A percentile compares a stretch with the other conserved stretches of the same genome.
Evolutionary conservation across 805 yeast genomes (phyloP).

Genomic region (Wickerhamiella australiensis): DNA sequence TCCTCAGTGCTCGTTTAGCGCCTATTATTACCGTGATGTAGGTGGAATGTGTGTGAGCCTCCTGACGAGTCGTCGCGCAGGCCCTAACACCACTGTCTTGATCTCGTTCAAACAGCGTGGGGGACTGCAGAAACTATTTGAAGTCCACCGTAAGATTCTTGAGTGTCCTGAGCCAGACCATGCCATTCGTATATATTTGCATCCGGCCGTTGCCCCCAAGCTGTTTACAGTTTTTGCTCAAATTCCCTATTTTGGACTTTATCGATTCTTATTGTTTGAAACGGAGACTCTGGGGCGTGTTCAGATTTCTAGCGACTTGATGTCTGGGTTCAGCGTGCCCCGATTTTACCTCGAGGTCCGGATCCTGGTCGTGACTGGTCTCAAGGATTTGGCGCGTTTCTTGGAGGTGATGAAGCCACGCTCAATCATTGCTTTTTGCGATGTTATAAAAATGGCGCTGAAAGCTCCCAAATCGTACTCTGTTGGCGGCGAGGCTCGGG

Average conservation of each 20-base stretch:
- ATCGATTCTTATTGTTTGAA: background rate
- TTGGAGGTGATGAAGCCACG: background rate
- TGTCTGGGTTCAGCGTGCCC: background rate
- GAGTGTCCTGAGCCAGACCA: background rate
- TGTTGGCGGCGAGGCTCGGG: background rate
- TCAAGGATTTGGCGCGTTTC: background rate
- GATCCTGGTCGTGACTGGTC: background rate
- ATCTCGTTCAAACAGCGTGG: constrained; percentile 9
- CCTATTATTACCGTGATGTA: constrained; percentile 1
- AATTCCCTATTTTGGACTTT: background rate
- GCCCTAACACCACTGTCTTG: background rate
- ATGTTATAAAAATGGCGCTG: background rate
- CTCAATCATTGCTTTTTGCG: background rate
- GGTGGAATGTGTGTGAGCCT: constrained; percentile 2
- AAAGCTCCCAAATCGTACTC: background rate
- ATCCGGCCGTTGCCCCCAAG: background rate
- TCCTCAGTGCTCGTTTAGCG: background rate
- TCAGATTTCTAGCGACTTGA: background rate
- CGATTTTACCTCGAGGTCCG: constrained; percentile 1
- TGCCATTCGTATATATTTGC: background rate
- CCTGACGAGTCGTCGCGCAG: background rate
- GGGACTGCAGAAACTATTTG: background rate
- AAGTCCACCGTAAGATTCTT: background rate
- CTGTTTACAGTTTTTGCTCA: constrained; percentile 2
- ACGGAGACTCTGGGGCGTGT: constrained; percentile 4